phyloP scores from a whole-genome alignment of 2,329 filamentous ascomycete genomes.

The Leptodontidium sp. region DNA sequence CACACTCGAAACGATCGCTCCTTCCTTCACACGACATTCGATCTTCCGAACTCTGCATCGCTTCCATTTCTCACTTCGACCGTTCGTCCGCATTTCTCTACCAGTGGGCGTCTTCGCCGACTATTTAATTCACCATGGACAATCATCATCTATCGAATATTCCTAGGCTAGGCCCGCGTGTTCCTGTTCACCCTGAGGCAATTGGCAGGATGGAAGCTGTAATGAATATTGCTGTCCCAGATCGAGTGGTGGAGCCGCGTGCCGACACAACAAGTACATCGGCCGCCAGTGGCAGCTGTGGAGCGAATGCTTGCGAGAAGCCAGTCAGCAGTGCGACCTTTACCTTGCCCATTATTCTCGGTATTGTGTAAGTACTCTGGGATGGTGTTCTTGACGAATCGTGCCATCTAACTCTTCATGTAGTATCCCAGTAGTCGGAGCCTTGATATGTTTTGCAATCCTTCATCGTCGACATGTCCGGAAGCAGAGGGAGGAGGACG shows the following conservation, averaged over 20 bases:
- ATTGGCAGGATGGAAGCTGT: slow-evolving; percentile 39
- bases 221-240: slow-evolving; percentile 40
- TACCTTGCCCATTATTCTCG: slow-evolving; percentile 72
- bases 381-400: not conserved
- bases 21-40: slow-evolving; percentile 29
- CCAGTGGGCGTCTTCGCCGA: slow-evolving; percentile 8
- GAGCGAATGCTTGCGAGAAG: slow-evolving; percentile 64
- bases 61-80: not conserved
- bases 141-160: slow-evolving; percentile 38
- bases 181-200: slow-evolving; percentile 31
- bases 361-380: slow-evolving; percentile 68
- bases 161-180: slow-evolving; percentile 41
- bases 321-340: slow-evolving; percentile 61
- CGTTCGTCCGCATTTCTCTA: not conserved
- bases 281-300: slow-evolving; percentile 44
- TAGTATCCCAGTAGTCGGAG: slow-evolving; percentile 79
- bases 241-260: slow-evolving; percentile 38
- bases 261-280: slow-evolving; percentile 35
- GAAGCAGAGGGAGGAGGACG: slow-evolving; percentile 79
- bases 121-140: slow-evolving; percentile 35
- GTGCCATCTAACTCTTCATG: not conserved
- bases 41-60: not conserved
- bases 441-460: slow-evolving; percentile 72
- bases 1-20: slow-evolving; percentile 29
- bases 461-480: slow-evolving; percentile 81